These are phyloP conservation scores for Plasmopara halstedii DNA, from an alignment of 352 stramenopile species.

Conservation along the genomic window DNA sequence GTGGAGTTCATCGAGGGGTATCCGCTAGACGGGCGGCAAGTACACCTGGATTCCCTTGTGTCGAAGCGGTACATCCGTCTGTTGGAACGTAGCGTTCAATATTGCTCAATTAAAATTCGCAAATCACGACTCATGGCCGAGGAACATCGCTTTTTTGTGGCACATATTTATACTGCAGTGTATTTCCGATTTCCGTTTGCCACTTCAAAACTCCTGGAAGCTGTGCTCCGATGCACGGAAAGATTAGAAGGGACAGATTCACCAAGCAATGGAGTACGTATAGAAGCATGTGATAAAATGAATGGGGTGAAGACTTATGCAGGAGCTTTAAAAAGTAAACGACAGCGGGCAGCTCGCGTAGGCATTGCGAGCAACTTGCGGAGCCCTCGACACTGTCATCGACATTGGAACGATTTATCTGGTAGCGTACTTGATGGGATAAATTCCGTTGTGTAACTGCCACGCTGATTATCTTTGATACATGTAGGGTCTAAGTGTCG, in stretches of 20 bases:
- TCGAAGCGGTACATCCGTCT: constrained; percentile 54
- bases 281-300: constrained; percentile 7
- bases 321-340: constrained; percentile 11
- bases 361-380: constrained; percentile 26
- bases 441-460: too few species aligned
- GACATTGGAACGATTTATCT: constrained; percentile 57
- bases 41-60: constrained; percentile 46
- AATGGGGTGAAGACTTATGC: constrained; percentile 10
- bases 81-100: constrained; percentile 45
- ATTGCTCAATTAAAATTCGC: constrained; percentile 54
- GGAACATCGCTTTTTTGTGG: constrained; percentile 65
- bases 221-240: constrained; percentile 45
- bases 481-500: constrained; percentile 26
- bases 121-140: constrained; percentile 60
- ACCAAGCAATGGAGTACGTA: constrained; percentile 2
- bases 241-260: constrained; percentile 31
- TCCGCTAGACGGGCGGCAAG: constrained; percentile 41
- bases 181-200: constrained; percentile 66
- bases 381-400: constrained; percentile 41
- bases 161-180: constrained; percentile 56
- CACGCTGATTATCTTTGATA: constrained; percentile 1
- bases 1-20: constrained; percentile 74
- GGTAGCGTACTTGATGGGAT: constrained; percentile 12
- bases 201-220: constrained; percentile 35
- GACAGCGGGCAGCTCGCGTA: constrained; percentile 9